These are phyloP conservation scores for Craterostigma plantagineum DNA, from an alignment of 257 asterid genomes.

Conservation along the genomic window DNA sequence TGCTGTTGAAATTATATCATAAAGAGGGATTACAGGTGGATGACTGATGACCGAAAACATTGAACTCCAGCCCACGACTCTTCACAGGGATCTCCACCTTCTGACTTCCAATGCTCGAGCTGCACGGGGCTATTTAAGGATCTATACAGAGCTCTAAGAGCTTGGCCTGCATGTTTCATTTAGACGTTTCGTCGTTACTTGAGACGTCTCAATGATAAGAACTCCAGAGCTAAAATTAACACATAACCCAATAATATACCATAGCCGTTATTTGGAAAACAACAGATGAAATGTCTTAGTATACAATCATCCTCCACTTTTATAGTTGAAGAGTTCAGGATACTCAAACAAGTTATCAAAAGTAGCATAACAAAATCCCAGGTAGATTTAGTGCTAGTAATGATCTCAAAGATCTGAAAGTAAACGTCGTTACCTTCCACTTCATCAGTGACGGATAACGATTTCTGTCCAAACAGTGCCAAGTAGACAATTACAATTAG, in stretches of 20 bases:
- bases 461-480: constrained; percentile 16
- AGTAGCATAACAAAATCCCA: not conserved
- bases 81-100: constrained; percentile 74
- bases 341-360: not conserved
- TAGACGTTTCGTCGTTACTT: no score
- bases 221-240: not conserved
- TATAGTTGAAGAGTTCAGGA: not conserved
- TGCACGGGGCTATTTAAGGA: constrained; percentile 51
- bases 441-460: constrained; percentile 34
- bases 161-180: constrained; percentile 37
- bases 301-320: not conserved
- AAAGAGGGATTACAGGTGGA: constrained; percentile 31
- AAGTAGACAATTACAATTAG: constrained; percentile 16
- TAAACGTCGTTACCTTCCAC: constrained; percentile 29
- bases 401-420: not conserved
- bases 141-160: constrained; percentile 50
- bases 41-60: constrained; percentile 44
- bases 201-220: not conserved
- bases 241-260: not conserved
- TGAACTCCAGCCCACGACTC: constrained; percentile 72
- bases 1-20: not conserved
- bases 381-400: not conserved
- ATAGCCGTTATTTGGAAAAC: no score
- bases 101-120: constrained; percentile 43
- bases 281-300: no score